Percentiles rank a stretch among this genome's conserved stretches.
phyloP scores from a whole-genome alignment of 495 filamentous ascomycete species.

The Haplographium delicatum region DNA sequence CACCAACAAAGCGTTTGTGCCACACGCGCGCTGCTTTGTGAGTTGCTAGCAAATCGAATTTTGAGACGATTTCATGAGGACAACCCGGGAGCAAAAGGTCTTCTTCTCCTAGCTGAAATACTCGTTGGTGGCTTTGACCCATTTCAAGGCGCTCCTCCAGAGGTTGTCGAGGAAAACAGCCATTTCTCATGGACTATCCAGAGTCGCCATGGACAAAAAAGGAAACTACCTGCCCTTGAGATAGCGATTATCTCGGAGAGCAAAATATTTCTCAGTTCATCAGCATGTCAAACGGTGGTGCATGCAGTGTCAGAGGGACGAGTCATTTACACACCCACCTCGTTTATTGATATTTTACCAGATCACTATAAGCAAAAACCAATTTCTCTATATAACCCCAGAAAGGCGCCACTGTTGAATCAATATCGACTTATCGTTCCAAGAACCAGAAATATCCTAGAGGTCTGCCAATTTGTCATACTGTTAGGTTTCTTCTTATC shows the following conservation, averaged over 20 bases:
- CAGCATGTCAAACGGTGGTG: slow-evolving; percentile 65
- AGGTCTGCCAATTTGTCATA: slow-evolving; percentile 60
- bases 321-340: slow-evolving; percentile 64
- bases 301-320: slow-evolving; percentile 64
- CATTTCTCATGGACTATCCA: slow-evolving; percentile 39
- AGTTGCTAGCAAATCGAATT: slow-evolving; percentile 60
- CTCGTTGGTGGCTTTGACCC: slow-evolving; percentile 68
- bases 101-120: slow-evolving; percentile 65
- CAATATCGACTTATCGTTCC: slow-evolving; percentile 72
- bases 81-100: slow-evolving; percentile 50
- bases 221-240: slow-evolving; percentile 62
- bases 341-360: slow-evolving; percentile 65
- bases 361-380: slow-evolving; percentile 69
- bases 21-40: slow-evolving; percentile 62
- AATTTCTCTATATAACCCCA: slow-evolving; percentile 64
- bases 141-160: slow-evolving; percentile 56
- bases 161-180: slow-evolving; percentile 45
- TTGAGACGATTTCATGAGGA: slow-evolving; percentile 65
- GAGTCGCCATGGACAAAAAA: slow-evolving; percentile 44
- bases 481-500: slow-evolving; percentile 57
- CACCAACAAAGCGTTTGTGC: slow-evolving; percentile 66
- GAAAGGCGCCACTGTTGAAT: slow-evolving; percentile 60
- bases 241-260: slow-evolving; percentile 66
- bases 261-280: slow-evolving; percentile 59
- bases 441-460: slow-evolving; percentile 59